Percentiles rank a stretch among this genome's conserved stretches.
Conservation (phyloP, 2,329 filamentous ascomycete genomes). For the Calonectria naviculata region DNA sequence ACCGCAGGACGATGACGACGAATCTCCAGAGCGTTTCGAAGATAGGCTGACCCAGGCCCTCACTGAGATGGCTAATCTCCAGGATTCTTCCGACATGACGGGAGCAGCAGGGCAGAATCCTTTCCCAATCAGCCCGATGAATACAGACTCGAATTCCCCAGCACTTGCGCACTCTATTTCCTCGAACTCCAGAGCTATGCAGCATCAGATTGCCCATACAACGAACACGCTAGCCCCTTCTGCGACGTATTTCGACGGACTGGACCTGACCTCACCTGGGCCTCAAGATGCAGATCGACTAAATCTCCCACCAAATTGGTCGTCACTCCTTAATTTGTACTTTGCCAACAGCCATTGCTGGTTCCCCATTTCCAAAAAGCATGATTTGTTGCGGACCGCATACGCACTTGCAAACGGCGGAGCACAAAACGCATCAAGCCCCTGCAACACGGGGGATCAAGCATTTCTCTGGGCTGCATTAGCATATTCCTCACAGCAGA, state of each 20-base stretch:
- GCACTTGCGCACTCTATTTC: neutral
- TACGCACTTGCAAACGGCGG: constrained; percentile 10
- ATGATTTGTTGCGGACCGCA: constrained; percentile 20
- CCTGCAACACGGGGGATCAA: neutral
- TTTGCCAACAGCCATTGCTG: constrained; percentile 22
- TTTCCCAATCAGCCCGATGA: neutral
- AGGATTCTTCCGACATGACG: neutral
- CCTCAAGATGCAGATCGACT: neutral
- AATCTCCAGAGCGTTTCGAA: constrained; percentile 10
- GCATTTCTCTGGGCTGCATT: constrained; percentile 18
- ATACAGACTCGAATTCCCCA: constrained; percentile 6
- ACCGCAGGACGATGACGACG: constrained; percentile 10
- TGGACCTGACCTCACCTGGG: neutral
- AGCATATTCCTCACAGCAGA: constrained; percentile 10
- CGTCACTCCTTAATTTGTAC: constrained; percentile 15
- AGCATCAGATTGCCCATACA: neutral
- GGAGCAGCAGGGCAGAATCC: neutral
- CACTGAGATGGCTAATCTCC: neutral
- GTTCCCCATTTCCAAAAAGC: constrained; percentile 21
- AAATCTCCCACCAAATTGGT: constrained; percentile 6
- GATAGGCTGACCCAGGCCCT: constrained; percentile 8
- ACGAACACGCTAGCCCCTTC: neutral
- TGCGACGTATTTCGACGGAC: neutral
- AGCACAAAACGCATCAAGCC: neutral
- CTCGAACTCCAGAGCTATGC: neutral